These are phyloP conservation scores for Protea cynaroides DNA, from an alignment of 164 flowering plant species.

Conservation along the genomic window DNA sequence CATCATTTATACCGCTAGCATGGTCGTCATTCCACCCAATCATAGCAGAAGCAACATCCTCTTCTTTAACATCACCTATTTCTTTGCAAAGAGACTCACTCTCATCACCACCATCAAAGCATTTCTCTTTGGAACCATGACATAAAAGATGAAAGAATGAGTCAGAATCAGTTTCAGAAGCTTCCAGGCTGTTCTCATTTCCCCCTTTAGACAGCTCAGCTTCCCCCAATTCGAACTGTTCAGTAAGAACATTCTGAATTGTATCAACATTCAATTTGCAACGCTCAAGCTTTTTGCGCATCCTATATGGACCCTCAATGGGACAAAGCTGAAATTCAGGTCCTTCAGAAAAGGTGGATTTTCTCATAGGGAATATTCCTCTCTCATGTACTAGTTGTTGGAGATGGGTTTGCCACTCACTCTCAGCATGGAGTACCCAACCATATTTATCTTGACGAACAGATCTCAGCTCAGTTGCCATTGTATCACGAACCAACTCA, in stretches of 20 bases:
- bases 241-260: slow-evolving; percentile 59
- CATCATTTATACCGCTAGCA: slow-evolving; percentile 77
- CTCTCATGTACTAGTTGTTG: slow-evolving; percentile 97
- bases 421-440: slow-evolving; percentile 99
- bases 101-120: slow-evolving; percentile 39
- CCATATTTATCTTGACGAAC: slow-evolving; percentile 98
- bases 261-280: slow-evolving; percentile 66
- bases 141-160: slow-evolving; percentile 48
- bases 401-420: slow-evolving; percentile 95
- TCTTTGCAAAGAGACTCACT: slow-evolving; percentile 51
- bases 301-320: slow-evolving; percentile 97
- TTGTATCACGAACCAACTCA: slow-evolving; percentile 81
- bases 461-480: slow-evolving; percentile 93
- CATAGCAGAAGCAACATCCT: slow-evolving; percentile 42
- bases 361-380: slow-evolving; percentile 72
- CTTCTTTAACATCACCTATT: slow-evolving; percentile 42
- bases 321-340: slow-evolving; percentile 98
- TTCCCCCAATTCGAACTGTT: slow-evolving; percentile 39
- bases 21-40: slow-evolving; percentile 78
- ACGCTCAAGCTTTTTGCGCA: slow-evolving; percentile 97
- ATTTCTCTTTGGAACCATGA: slow-evolving; percentile 37
- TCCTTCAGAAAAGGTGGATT: slow-evolving; percentile 38
- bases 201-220: slow-evolving; percentile 39
- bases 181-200: slow-evolving; percentile 37
- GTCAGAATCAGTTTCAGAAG: slow-evolving; percentile 54